Evolutionary conservation across 345 rosid species (phyloP), one percentile per base, ranked within the genome.

Genomic region (Fremontodendron californicum): DNA sequence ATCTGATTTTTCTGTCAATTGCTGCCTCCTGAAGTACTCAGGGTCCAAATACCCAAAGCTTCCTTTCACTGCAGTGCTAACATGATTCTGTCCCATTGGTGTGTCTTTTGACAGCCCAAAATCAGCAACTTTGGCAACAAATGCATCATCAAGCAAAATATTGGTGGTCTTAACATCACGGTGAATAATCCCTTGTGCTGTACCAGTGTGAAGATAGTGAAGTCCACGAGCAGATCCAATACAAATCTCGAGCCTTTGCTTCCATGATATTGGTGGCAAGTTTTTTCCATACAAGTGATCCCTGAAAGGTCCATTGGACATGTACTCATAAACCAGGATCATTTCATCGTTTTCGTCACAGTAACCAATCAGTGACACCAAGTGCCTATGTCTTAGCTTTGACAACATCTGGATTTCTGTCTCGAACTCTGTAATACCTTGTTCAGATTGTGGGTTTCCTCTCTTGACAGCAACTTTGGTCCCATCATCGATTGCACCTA

Each of bases 371-470:
- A 91, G 82, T 40, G 96, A 91, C 78, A 91, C 96, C 75, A 91
- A 84, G 77, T 92, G 97, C 77, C 96, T 87, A 60, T 92, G 97
- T 80, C 97, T 89, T 9, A 92, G 90, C 84, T 92, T 92, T 37
- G 97, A 92, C 58, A 90, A 77, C 97, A 92, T 92, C 82, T 92
- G 97, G 39, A 92, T 89, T 80, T 92, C 97, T 61, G 97, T 92
- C 75, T 92, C 86, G 55, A 92, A 92, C 82, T 92, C 97, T 4
- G 89, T 92, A 81, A 92, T 90, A 2, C 97, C 97, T 77, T 92
- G 94, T 77, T 92, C 97, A 13, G 97, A 92, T 83, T 90, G 94
- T 4, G 94, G 97, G 75, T 92, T 92, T 61, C 97, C 97, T 80
- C 97, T 83, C 76, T 92, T 92, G 71, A 92, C 93, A 43, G 97